These are phyloP conservation scores for Huiozyma sinensis DNA, from an alignment of 805 yeast genomes.

Conservation along the genomic window DNA sequence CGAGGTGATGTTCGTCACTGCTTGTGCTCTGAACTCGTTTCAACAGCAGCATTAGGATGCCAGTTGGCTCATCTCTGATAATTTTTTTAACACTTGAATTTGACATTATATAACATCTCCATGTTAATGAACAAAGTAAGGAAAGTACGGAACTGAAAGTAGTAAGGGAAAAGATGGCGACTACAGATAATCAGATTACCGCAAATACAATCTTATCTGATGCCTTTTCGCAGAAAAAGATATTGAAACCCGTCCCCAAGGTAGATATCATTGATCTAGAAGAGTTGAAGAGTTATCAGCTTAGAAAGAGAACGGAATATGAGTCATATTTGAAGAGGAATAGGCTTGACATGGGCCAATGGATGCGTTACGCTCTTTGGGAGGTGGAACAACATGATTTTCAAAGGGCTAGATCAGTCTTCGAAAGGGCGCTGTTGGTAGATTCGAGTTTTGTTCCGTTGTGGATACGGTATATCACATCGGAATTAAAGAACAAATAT, in stretches of 20 bases:
- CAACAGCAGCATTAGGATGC: too few relatives aligned
- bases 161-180: background rate
- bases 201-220: slow-evolving; percentile 56
- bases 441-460: slow-evolving; percentile 67
- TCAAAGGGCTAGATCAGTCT: slow-evolving; percentile 71
- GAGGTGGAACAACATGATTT: slow-evolving; percentile 74
- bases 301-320: slow-evolving; percentile 66
- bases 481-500: slow-evolving; percentile 61
- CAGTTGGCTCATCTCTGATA: too few relatives aligned
- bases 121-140: too few relatives aligned
- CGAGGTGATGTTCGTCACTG: too few relatives aligned
- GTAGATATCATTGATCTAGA: slow-evolving; percentile 60
- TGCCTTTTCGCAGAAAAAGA: slow-evolving; percentile 37
- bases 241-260: slow-evolving; percentile 25
- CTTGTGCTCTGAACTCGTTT: too few relatives aligned
- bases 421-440: slow-evolving; percentile 77
- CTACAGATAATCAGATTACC: slow-evolving; percentile 42
- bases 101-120: too few relatives aligned
- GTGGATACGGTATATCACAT: slow-evolving; percentile 76
- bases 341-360: slow-evolving; percentile 70
- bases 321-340: slow-evolving; percentile 84
- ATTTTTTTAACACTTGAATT: too few relatives aligned
- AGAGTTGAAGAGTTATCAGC: slow-evolving; percentile 66
- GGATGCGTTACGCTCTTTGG: slow-evolving; percentile 87
- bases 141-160: background rate